Evolutionary conservation across 2,329 filamentous ascomycete genomes (phyloP).

Genomic region (Aspergillus sp.): DNA sequence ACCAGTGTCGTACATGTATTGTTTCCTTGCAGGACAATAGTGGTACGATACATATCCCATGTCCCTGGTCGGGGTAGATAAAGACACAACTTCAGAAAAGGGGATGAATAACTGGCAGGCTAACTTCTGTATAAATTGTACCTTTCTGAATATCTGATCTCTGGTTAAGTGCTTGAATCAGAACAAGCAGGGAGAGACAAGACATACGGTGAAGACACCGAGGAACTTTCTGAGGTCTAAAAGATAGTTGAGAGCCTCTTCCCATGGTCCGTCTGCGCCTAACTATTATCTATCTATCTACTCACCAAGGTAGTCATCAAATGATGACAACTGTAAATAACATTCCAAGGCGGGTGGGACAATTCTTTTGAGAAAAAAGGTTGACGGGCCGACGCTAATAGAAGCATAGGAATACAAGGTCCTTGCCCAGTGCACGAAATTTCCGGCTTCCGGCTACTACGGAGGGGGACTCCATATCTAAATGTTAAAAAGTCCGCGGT

Average conservation of each 20-base stretch:
- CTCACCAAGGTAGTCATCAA: too few relatives aligned
- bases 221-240: too few relatives aligned
- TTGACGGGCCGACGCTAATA: constrained; percentile 21
- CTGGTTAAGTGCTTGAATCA: neutral
- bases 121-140: too few relatives aligned
- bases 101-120: neutral
- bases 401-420: constrained; percentile 7
- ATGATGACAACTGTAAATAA: too few relatives aligned
- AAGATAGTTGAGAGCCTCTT: too few relatives aligned
- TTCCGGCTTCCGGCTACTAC: constrained; percentile 14
- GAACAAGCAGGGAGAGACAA: neutral
- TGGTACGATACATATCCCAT: neutral
- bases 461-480: neutral
- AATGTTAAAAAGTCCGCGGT: constrained; percentile 18
- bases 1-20: neutral
- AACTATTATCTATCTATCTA: too few relatives aligned
- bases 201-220: too few relatives aligned
- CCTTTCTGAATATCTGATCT: neutral
- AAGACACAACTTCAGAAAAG: neutral
- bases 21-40: neutral
- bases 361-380: constrained; percentile 10
- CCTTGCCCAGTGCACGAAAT: constrained; percentile 9
- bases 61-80: neutral
- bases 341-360: constrained; percentile 16
- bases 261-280: too few relatives aligned